These are phyloP conservation scores for Yarrowia deformans DNA, from an alignment of 805 yeast genomes.

Conservation along the genomic window DNA sequence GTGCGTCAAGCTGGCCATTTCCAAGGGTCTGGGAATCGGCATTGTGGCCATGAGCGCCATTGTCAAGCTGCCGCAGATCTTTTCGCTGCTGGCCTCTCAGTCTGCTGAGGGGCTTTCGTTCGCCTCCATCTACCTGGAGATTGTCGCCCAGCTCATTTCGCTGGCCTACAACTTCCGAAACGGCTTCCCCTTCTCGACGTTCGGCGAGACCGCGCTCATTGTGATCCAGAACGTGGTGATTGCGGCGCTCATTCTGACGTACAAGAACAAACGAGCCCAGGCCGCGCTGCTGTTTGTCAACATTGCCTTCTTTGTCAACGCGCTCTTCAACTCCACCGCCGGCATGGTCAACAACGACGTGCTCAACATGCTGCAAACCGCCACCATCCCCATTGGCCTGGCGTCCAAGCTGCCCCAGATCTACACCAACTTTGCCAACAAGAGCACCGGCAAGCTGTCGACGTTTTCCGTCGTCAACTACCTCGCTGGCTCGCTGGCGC, in stretches of 20 bases:
- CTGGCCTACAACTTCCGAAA: constrained; percentile 52
- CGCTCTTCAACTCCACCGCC: constrained; percentile 45
- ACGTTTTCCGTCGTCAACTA: constrained; percentile 52
- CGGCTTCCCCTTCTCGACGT: constrained; percentile 52
- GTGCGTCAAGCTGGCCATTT: constrained; percentile 48
- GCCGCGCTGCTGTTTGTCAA: constrained; percentile 44
- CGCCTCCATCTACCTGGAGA: constrained; percentile 50
- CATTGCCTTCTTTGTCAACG: constrained; percentile 42
- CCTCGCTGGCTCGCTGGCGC: constrained; percentile 52
- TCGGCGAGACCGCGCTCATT: constrained; percentile 53
- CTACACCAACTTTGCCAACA: constrained; percentile 48
- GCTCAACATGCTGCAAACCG: constrained; percentile 47
- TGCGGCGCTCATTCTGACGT: constrained; percentile 47
- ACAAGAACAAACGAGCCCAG: constrained; percentile 43
- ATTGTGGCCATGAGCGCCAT: constrained; percentile 52
- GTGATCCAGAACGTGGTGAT: constrained; percentile 52
- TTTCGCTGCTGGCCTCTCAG: constrained; percentile 48
- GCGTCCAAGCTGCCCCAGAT: constrained; percentile 54
- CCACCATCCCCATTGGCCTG: constrained; percentile 52
- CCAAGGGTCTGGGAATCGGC: constrained; percentile 52
- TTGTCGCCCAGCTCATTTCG: constrained; percentile 49
- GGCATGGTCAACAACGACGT: constrained; percentile 46
- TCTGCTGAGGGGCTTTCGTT: constrained; percentile 53
- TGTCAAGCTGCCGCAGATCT: constrained; percentile 56
- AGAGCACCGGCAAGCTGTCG: constrained; percentile 54